Evolutionary conservation across 202 grass and related monocot genomes (phyloP).

Genomic region (Schoenoplectus triqueter): DNA sequence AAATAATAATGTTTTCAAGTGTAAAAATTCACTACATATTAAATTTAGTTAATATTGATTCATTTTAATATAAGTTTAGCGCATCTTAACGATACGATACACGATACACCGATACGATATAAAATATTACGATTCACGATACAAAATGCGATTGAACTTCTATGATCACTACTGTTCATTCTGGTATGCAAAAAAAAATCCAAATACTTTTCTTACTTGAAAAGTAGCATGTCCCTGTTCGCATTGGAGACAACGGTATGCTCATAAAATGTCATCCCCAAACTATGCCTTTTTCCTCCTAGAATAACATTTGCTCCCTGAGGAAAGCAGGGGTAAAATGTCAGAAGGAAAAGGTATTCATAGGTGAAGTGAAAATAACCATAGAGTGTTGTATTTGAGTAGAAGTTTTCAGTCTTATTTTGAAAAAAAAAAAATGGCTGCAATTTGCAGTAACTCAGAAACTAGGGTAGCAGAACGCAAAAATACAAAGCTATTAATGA

Average conservation of each 20-base stretch:
- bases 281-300: slow-evolving; percentile 90
- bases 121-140: no score
- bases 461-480: neutral
- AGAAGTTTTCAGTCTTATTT: neutral
- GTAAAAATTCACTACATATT: no score
- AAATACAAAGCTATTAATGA: neutral
- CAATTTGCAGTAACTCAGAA: neutral
- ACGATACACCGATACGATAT: no score
- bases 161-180: neutral
- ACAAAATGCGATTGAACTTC: no score
- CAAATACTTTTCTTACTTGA: slow-evolving; percentile 56
- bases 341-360: neutral
- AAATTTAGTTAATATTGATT: no score
- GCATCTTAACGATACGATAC: no score
- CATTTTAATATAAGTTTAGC: no score
- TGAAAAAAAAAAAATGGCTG: slow-evolving; percentile 14
- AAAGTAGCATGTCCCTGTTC: slow-evolving; percentile 84
- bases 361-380: neutral
- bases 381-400: neutral
- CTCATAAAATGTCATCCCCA: slow-evolving; percentile 93
- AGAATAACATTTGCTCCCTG: slow-evolving; percentile 85
- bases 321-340: neutral
- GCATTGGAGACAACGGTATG: slow-evolving; percentile 89
- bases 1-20: no score
- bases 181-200: neutral